Base-by-base conservation (phyloP, 495 filamentous ascomycete species). In the Trichoderma erinaceum region DNA sequence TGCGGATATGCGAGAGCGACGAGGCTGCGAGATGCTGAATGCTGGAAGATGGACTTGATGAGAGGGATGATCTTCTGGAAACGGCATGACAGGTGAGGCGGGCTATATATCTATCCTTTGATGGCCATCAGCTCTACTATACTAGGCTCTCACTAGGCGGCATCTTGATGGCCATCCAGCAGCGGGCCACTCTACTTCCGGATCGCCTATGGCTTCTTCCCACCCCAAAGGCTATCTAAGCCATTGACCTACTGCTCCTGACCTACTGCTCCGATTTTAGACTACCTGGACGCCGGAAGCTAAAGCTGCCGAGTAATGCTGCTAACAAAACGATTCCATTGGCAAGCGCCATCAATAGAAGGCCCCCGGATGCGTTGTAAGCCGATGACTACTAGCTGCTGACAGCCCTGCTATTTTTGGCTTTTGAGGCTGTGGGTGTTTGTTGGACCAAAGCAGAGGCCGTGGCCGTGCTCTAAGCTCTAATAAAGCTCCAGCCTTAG, bases 371-470 rank as follows among this genome's bases (percentile, higher is more conserved):
- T 61, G 25, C 23, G 56, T 61, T 61, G 56, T 61, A 61, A 61
- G 56, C 56, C 11, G 56, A 61, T 61, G 56, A 61, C 56, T 61
- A 61, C 56, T 61, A 25, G 56, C 56, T 61, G 56, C 23, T 61
- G 56, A 32, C 56, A 29, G 56, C 56, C 56, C 23, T 61, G 56
- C 56, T 61, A 61, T 61, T 61, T 61, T 61, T 61, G 56, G 56
- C 12, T 29, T 18, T 32, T 32, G 56, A 61, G 56, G 56, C 56
- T 61, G 23, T 61, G 23, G 35, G 56, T 7, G 56, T 29, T 29
- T 16, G 56, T 27, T 56, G 8, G 16, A n/a, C 16, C 50, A 4
- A 56, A 46, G 18, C 18, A 56, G 48, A 21, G 29, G 12, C 44
- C n/a, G 29, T 29, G n/a, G 35, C 35, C 35, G 35, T 38, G 5